Conservation (phyloP, 2,329 filamentous ascomycete species). For the Aspergillus sp. region DNA sequence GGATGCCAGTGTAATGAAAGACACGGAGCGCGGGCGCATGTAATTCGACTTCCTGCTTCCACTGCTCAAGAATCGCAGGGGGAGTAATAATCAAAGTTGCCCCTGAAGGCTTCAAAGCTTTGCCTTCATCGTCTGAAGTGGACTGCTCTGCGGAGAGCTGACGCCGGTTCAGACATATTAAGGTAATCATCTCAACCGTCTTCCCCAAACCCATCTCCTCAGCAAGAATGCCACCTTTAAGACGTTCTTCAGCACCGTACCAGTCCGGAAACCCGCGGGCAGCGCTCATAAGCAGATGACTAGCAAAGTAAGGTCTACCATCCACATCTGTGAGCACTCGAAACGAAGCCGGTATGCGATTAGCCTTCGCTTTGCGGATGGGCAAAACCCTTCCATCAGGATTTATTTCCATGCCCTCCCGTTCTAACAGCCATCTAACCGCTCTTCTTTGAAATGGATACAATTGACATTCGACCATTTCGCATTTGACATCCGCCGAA, state of each 20-base stretch:
- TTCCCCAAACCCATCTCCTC: slow-evolving; percentile 47
- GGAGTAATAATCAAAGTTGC: slow-evolving; percentile 58
- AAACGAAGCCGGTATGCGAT: slow-evolving; percentile 33
- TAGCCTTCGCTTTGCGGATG: slow-evolving; percentile 2
- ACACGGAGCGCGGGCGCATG: slow-evolving; percentile 52
- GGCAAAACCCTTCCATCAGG: slow-evolving; percentile 23
- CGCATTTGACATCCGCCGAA: slow-evolving; percentile 28
- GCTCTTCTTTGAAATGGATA: slow-evolving; percentile 44
- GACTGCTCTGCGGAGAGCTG: slow-evolving; percentile 7
- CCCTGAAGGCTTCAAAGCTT: slow-evolving; percentile 34
- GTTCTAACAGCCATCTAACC: slow-evolving; percentile 39
- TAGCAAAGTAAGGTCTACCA: slow-evolving; percentile 33
- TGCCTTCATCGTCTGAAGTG: slow-evolving; percentile 11
- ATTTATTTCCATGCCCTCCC: slow-evolving; percentile 34
- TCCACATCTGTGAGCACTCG: slow-evolving; percentile 27
- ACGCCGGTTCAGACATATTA: slow-evolving; percentile 37
- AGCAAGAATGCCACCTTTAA: slow-evolving; percentile 41
- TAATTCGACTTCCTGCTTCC: slow-evolving; percentile 50
- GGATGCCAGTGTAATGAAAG: slow-evolving; percentile 50
- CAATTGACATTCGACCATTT: slow-evolving; percentile 30
- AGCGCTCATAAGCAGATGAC: slow-evolving; percentile 34
- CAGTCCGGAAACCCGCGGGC: slow-evolving; percentile 29
- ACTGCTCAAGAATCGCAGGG: slow-evolving; percentile 53
- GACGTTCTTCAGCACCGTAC: slow-evolving; percentile 19
- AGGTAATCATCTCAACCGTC: slow-evolving; percentile 41